These are phyloP conservation scores for Tetrahymena thermophila DNA, from an alignment of 73 alveolate genomes.

Conservation along the genomic window DNA sequence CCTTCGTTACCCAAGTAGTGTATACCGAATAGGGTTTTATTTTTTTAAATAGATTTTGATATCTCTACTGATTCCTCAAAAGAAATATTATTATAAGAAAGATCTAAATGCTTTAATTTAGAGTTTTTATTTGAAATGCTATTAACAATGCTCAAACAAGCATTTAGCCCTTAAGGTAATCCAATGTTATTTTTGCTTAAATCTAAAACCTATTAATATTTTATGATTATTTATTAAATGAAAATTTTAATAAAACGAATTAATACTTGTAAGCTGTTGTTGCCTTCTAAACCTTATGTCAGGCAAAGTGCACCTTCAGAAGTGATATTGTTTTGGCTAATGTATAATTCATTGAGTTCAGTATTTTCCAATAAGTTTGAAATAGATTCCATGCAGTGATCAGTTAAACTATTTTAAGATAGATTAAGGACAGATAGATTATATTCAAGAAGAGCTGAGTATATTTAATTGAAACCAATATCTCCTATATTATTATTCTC, in stretches of 20 bases:
- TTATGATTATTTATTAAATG: background rate
- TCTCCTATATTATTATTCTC: slow-evolving; percentile 28
- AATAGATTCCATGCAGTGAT: slow-evolving; percentile 3
- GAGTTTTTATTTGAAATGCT: background rate
- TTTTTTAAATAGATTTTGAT: background rate
- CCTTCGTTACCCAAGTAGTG: slow-evolving; percentile 15
- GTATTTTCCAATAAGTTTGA: slow-evolving; percentile 2
- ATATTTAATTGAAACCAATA: background rate
- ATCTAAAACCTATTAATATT: background rate
- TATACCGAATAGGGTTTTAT: slow-evolving; percentile 7
- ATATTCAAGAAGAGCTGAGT: slow-evolving; percentile 1
- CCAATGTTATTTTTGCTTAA: background rate
- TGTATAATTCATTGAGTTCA: slow-evolving; percentile 5
- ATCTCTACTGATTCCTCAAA: slow-evolving; percentile 6
- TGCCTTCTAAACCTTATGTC: background rate
- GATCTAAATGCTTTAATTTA: slow-evolving; percentile 26
- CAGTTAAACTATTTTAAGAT: slow-evolving; percentile 25
- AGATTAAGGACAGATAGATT: slow-evolving; percentile 14
- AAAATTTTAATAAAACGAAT: background rate
- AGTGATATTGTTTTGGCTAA: slow-evolving; percentile 7
- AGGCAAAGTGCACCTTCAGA: slow-evolving; percentile 16
- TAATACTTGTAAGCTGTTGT: slow-evolving; percentile 8
- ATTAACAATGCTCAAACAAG: background rate
- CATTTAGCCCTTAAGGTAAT: slow-evolving; percentile 5
- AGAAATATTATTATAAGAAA: slow-evolving; percentile 24